These are phyloP conservation scores for Neopestalotiopsis rosae DNA, from an alignment of 2,329 filamentous ascomycete species.

Conservation along the genomic window DNA sequence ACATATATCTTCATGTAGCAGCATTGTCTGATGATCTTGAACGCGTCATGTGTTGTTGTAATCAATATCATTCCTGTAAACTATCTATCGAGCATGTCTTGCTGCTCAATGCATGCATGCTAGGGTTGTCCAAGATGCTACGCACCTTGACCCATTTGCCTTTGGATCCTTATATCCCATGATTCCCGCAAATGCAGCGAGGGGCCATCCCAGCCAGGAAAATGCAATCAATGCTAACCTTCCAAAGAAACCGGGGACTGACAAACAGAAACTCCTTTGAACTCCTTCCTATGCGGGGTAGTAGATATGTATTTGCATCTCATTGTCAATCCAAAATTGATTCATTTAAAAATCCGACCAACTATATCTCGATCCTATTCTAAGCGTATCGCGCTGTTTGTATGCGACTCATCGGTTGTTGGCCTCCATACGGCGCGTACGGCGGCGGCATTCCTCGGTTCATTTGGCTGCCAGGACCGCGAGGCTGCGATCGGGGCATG, in stretches of 20 bases:
- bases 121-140: background rate
- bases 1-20: too few species aligned
- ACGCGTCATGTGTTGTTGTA: background rate
- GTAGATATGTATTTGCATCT: background rate
- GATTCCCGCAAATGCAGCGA: background rate
- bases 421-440: constrained; percentile 9
- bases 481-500: constrained; percentile 3
- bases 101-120: background rate
- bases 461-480: background rate
- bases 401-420: background rate
- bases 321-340: background rate
- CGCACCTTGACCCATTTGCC: background rate
- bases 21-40: background rate
- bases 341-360: background rate
- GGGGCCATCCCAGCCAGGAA: background rate
- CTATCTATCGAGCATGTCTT: background rate
- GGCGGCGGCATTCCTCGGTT: constrained; percentile 7
- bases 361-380: background rate
- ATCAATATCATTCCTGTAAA: background rate
- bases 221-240: background rate
- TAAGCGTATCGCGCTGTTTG: constrained; percentile 15
- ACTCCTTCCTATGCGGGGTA: constrained; percentile 11
- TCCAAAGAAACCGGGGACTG: background rate
- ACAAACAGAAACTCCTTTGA: constrained; percentile 1
- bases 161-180: background rate